These are phyloP conservation scores for Colletotrichum liaoningense DNA, from an alignment of 2,329 filamentous ascomycete species.

Conservation along the genomic window DNA sequence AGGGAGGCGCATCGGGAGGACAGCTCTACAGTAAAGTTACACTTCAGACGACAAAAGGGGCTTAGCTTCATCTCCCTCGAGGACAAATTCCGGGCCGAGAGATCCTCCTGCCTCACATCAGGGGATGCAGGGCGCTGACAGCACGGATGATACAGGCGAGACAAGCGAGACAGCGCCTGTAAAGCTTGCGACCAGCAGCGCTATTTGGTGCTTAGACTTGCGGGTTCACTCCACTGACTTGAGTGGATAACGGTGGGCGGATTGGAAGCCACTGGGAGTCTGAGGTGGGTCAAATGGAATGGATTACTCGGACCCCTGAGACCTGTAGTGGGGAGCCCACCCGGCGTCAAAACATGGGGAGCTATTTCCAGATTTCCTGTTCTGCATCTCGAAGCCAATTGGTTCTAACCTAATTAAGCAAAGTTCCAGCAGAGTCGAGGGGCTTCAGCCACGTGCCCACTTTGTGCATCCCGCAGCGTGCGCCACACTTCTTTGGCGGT, in stretches of 20 bases:
- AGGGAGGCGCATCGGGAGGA: conserved; percentile 34
- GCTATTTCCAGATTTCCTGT: conserved; percentile 14
- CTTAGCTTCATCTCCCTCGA: conserved; percentile 25
- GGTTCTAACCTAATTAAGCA: not conserved
- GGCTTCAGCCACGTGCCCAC: not conserved
- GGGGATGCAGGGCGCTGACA: conserved; percentile 18
- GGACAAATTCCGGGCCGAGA: conserved; percentile 32
- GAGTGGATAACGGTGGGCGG: not conserved
- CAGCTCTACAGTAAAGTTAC: conserved; percentile 33
- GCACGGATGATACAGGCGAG: conserved; percentile 11
- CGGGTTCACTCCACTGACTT: not conserved
- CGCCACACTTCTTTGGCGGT: conserved; percentile 4
- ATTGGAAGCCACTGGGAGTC: not conserved
- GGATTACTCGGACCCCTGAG: conserved; percentile 13
- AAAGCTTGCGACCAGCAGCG: conserved; percentile 14
- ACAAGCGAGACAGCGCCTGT: conserved; percentile 24
- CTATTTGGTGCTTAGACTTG: conserved; percentile 20
- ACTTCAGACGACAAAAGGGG: conserved; percentile 28
- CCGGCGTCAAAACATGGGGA: conserved; percentile 4
- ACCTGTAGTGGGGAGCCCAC: conserved; percentile 21
- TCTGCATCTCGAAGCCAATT: not conserved
- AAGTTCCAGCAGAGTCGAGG: not conserved
- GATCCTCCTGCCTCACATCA: conserved; percentile 1
- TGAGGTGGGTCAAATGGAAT: not conserved
- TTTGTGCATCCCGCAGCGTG: not conserved